Evolutionary conservation across 2,329 filamentous ascomycete species (phyloP).

Genomic region (Phyllosticta citriasiana): DNA sequence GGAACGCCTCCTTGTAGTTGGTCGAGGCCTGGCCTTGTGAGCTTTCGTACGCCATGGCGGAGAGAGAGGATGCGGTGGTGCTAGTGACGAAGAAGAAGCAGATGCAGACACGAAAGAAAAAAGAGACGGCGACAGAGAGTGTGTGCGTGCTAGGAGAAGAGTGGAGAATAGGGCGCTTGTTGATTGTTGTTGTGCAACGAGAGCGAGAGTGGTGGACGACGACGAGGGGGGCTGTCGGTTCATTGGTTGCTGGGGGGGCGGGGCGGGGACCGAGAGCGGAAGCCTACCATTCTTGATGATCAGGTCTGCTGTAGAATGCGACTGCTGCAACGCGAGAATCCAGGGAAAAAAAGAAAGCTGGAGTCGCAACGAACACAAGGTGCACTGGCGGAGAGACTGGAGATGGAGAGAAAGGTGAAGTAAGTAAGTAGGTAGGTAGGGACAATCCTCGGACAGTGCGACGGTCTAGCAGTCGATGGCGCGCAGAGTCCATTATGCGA

Average conservation of each 20-base stretch:
- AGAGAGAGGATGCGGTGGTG: neutral
- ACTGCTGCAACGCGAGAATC: neutral
- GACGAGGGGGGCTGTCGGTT: neutral
- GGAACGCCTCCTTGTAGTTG: constrained; percentile 99
- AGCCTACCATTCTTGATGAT: neutral
- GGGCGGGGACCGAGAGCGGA: neutral
- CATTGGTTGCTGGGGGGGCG: neutral
- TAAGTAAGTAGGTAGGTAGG: neutral
- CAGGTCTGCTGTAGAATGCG: neutral
- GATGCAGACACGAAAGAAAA: no score
- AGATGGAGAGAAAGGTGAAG: neutral
- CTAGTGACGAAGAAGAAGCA: neutral
- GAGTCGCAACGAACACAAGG: neutral
- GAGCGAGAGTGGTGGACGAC: neutral
- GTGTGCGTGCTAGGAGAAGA: neutral
- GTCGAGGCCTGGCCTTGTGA: constrained; percentile 53
- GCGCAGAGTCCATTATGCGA: neutral
- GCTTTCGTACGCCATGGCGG: constrained; percentile 11
- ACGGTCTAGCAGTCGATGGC: neutral
- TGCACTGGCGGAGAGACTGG: neutral
- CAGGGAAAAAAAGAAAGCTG: neutral
- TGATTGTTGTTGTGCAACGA: neutral
- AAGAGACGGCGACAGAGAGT: neutral
- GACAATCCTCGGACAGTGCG: neutral
- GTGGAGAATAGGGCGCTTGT: neutral